Conservation (phyloP, 257 asterid species). For the Paulownia fortunei region DNA sequence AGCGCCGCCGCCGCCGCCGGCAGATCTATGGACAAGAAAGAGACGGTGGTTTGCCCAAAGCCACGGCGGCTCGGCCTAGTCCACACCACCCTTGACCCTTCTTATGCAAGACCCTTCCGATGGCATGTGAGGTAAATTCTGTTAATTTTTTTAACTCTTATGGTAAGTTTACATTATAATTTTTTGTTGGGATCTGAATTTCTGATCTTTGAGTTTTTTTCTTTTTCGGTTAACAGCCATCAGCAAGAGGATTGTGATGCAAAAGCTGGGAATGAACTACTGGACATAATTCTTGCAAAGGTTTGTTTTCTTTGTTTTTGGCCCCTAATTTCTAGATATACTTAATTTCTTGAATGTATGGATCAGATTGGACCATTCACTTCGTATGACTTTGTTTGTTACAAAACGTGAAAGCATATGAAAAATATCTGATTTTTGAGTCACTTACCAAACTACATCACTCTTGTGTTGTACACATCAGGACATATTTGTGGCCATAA, state of each 20-base stretch:
- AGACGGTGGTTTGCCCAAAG: constrained; percentile 83
- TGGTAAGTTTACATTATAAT: neutral
- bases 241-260: constrained; percentile 81
- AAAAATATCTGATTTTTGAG: neutral
- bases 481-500: neutral
- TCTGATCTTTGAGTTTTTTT: neutral
- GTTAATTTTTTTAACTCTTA: neutral
- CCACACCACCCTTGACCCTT: constrained; percentile 57
- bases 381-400: constrained; percentile 22
- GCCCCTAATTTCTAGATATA: neutral
- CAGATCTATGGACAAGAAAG: constrained; percentile 54
- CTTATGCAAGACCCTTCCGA: constrained; percentile 51
- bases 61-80: constrained; percentile 77
- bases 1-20: constrained; percentile 44
- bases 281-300: constrained; percentile 89
- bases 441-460: neutral
- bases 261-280: constrained; percentile 81
- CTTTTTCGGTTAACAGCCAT: constrained; percentile 46
- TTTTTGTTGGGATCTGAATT: neutral
- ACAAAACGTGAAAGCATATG: neutral
- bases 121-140: constrained; percentile 70
- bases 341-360: neutral
- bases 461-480: neutral
- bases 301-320: constrained; percentile 34
- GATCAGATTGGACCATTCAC: constrained; percentile 25